Conservation (phyloP, 345 rosid genomes). For the Syzygium oleosum region DNA sequence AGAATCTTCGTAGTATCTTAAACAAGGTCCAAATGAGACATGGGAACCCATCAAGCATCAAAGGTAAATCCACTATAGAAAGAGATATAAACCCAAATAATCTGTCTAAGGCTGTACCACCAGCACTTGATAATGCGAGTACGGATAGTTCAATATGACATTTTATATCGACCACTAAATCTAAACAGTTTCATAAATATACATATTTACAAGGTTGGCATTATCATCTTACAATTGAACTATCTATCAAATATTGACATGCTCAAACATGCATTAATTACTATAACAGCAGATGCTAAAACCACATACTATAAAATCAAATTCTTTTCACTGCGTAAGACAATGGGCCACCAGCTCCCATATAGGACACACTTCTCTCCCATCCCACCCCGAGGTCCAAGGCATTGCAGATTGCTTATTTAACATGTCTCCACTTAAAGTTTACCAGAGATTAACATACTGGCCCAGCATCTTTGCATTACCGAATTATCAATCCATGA, state of each 20-base stretch:
- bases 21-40: background rate
- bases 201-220: background rate
- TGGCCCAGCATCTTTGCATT: background rate
- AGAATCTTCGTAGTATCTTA: background rate
- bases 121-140: background rate
- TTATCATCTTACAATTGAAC: background rate
- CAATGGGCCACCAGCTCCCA: background rate
- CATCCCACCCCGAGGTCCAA: background rate
- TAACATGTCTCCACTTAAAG: background rate
- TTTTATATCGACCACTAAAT: background rate
- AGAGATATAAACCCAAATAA: background rate
- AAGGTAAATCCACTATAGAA: background rate
- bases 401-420: background rate
- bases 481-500: background rate
- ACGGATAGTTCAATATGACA: background rate
- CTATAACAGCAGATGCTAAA: background rate
- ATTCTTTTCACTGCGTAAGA: background rate
- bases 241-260: background rate
- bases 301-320: background rate
- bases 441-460: background rate
- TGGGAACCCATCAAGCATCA: background rate
- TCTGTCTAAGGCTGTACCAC: background rate
- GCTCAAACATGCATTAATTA: background rate
- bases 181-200: background rate
- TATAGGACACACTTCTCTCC: fast-evolving